Evolutionary conservation across 1,284 basidiomycete genomes (phyloP), one percentile per base, ranked within the genome.

Genomic region (Leccinum griseonigrum): DNA sequence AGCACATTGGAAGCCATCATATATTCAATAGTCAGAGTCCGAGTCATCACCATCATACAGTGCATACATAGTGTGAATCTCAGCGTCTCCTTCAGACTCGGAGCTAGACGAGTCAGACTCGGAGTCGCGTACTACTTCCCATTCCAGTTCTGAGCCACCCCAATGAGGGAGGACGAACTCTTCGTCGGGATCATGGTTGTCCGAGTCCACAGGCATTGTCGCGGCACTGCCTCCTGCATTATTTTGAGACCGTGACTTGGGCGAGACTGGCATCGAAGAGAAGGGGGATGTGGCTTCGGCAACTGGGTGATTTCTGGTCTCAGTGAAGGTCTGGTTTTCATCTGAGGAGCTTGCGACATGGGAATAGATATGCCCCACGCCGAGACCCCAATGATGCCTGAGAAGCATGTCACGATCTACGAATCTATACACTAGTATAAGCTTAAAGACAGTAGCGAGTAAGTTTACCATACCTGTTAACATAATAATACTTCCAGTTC

Each of bases 321-420:
- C 22, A 50, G 46, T 22, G 46, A 26, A n/a, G 9, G n/a, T 43
- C 7, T 16, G 22, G 22, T 50, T 26, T 7, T 22, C 22, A 9
- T 26, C 13, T 11, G 46, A 50, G 22, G 46, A 50, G 22, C 22
- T 26, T 50, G 18, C 22, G 46, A 26, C 22, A 50, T 50, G 46
- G 13, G 46, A 50, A 26, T 50, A 50, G 16, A 34, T 22, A 38
- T 59, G 60, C 10, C 60, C 38, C 26, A 62, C 40, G 3, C 60
- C 60, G 14, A 62, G 54, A 6, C 63, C 60, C 46, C 46, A 50
- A 50, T 50, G 55, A 34, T 59, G 61, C 5, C 29, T 48, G 16
- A 64, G 51, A 5, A 58, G 9, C 43, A 64, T 61, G 38, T 64
- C 63, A 16, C 56, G 8, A 36, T 64, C 63, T 4, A 58, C 60